Evolutionary conservation across 768 basidiomycete genomes (phyloP).

Genomic region (Guyanaporus albipodus): DNA sequence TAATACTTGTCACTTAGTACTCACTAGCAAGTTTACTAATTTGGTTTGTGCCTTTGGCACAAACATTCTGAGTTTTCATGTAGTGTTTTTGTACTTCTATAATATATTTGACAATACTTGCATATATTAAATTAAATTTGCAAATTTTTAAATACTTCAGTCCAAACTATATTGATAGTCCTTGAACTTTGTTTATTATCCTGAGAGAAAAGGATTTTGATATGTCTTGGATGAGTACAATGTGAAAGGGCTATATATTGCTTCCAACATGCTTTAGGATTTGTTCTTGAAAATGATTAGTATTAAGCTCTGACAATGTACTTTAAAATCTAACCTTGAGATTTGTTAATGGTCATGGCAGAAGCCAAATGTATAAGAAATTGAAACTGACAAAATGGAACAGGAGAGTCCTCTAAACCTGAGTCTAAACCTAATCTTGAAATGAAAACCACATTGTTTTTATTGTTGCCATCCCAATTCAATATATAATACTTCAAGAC

Average conservation of each 20-base stretch:
- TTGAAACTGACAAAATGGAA: slow-evolving; percentile 24
- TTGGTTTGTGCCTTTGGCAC: too few species aligned
- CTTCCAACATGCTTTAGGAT: too few species aligned
- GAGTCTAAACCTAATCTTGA: slow-evolving; percentile 26
- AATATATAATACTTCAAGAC: background rate
- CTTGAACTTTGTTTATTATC: background rate
- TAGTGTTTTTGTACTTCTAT: too few species aligned
- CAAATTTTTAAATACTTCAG: slow-evolving; percentile 1
- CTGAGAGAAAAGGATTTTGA: background rate
- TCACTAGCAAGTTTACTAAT: too few species aligned
- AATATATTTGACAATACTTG: too few species aligned
- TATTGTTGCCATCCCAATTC: background rate
- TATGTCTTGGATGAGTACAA: background rate
- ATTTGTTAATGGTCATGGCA: slow-evolving; percentile 39
- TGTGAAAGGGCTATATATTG: background rate
- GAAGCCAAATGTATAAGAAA: slow-evolving; percentile 35
- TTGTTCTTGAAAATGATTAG: slow-evolving; percentile 2
- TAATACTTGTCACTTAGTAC: too few species aligned
- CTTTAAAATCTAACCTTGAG: slow-evolving; percentile 33
- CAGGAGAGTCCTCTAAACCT: slow-evolving; percentile 14
- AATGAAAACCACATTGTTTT: slow-evolving; percentile 23
- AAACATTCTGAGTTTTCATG: too few species aligned
- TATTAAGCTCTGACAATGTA: slow-evolving; percentile 23
- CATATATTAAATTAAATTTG: background rate
- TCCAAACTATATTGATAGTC: background rate